These are phyloP conservation scores for Babesia caballi DNA, from an alignment of 169 alveolate species.

Conservation along the genomic window DNA sequence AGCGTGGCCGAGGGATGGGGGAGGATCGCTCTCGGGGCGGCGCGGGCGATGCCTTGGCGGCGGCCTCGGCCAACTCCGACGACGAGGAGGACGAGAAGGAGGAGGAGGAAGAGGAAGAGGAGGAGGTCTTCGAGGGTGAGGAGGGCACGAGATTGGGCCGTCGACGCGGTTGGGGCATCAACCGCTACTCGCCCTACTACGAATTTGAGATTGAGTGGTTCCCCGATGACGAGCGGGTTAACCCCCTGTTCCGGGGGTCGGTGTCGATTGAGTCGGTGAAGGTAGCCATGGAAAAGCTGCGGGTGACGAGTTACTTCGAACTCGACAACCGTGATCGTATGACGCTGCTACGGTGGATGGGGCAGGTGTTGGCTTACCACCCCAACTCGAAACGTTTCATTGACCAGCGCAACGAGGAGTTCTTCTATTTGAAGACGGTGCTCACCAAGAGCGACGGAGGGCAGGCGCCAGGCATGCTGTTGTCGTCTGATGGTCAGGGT, in stretches of 20 bases:
- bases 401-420: conserved; percentile 47
- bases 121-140: conserved; percentile 4
- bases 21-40: background rate
- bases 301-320: conserved; percentile 11
- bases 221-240: conserved; percentile 32
- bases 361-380: conserved; percentile 19
- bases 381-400: conserved; percentile 19
- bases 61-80: background rate
- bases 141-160: conserved; percentile 4
- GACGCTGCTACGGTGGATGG: conserved; percentile 29
- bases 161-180: conserved; percentile 46
- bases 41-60: background rate
- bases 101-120: conserved; percentile 1
- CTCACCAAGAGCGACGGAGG: conserved; percentile 2
- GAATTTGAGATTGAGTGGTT: conserved; percentile 51
- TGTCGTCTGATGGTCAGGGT: conserved; percentile 3
- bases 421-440: conserved; percentile 8
- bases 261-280: conserved; percentile 17
- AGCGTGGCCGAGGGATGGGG: background rate
- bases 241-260: conserved; percentile 27
- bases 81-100: conserved; percentile 25
- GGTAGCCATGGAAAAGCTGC: conserved; percentile 19
- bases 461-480: background rate
- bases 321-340: conserved; percentile 39
- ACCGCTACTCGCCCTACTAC: conserved; percentile 49